These are phyloP conservation scores for Tetragonia tetragonoides DNA, from an alignment of 148 eudicot species.

Conservation along the genomic window DNA sequence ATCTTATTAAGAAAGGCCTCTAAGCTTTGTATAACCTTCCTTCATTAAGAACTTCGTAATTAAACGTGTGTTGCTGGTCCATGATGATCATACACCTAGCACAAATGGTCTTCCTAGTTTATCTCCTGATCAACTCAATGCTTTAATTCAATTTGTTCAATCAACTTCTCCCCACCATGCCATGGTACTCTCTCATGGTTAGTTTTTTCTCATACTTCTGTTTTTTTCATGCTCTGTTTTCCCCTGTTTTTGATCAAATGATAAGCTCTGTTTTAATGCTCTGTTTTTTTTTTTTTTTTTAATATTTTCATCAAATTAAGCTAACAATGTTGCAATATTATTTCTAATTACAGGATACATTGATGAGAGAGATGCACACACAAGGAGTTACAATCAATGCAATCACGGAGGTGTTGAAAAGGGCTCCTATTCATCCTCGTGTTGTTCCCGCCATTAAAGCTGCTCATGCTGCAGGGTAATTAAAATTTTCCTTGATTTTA, in stretches of 20 bases:
- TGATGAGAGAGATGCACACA: slow-evolving; percentile 78
- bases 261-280: no score
- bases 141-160: no score
- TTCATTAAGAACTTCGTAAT: no score
- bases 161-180: slow-evolving; percentile 71
- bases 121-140: no score
- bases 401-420: slow-evolving; percentile 48
- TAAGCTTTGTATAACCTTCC: no score
- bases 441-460: slow-evolving; percentile 60
- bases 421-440: slow-evolving; percentile 65
- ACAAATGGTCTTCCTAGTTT: no score
- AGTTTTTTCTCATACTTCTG: slow-evolving; percentile 7
- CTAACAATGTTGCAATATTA: not conserved
- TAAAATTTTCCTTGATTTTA: not conserved
- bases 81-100: no score
- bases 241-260: not conserved
- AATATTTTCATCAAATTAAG: not conserved
- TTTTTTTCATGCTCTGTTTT: not conserved
- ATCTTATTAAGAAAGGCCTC: no score
- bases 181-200: slow-evolving; percentile 80
- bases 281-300: not conserved
- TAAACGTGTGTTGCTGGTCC: no score
- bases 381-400: slow-evolving; percentile 61
- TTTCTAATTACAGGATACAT: slow-evolving; percentile 45
- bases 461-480: slow-evolving; percentile 78